Evolutionary conservation across 352 stramenopile species (phyloP).

Genomic region (Aphanomyces stellatus): DNA sequence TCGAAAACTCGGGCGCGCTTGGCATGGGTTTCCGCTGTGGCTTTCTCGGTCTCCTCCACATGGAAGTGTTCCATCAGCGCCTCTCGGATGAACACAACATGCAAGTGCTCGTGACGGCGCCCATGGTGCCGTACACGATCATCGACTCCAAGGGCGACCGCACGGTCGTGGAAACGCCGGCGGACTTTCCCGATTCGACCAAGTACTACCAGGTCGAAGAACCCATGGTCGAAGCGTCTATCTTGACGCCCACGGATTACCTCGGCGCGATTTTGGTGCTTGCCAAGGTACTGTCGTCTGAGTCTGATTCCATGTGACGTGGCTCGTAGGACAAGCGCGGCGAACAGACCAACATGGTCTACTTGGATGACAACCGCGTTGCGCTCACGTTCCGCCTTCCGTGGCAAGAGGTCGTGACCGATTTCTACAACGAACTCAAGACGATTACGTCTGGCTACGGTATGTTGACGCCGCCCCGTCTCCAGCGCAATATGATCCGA

Average conservation of each 20-base stretch:
- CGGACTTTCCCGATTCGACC: slow-evolving; percentile 69
- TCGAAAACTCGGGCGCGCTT: slow-evolving; percentile 91
- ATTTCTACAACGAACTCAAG: slow-evolving; percentile 99
- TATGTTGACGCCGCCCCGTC: slow-evolving; percentile 21
- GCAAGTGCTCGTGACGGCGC: slow-evolving; percentile 96
- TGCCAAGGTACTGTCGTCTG: slow-evolving; percentile 86
- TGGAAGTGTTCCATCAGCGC: slow-evolving; percentile 98
- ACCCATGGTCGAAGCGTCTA: slow-evolving; percentile 94
- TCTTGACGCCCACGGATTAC: slow-evolving; percentile 95
- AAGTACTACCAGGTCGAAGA: slow-evolving; percentile 88
- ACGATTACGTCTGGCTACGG: slow-evolving; percentile 94
- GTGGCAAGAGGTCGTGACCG: slow-evolving; percentile 98
- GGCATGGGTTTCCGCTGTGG: slow-evolving; percentile 95
- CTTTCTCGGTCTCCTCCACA: slow-evolving; percentile 97
- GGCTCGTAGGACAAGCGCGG: slow-evolving; percentile 50
- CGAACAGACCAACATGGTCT: slow-evolving; percentile 89
- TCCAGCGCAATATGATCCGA: not conserved
- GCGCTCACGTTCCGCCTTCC: slow-evolving; percentile 93
- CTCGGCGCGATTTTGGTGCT: slow-evolving; percentile 93
- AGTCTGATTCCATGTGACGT: slow-evolving; percentile 22
- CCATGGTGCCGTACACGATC: slow-evolving; percentile 97
- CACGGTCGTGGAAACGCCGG: slow-evolving; percentile 57
- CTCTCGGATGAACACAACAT: slow-evolving; percentile 97
- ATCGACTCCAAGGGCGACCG: slow-evolving; percentile 44
- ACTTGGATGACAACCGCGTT: slow-evolving; percentile 92